These are phyloP conservation scores for Cladosporium sp. DNA, from an alignment of 2,329 filamentous ascomycete genomes.

Conservation along the genomic window DNA sequence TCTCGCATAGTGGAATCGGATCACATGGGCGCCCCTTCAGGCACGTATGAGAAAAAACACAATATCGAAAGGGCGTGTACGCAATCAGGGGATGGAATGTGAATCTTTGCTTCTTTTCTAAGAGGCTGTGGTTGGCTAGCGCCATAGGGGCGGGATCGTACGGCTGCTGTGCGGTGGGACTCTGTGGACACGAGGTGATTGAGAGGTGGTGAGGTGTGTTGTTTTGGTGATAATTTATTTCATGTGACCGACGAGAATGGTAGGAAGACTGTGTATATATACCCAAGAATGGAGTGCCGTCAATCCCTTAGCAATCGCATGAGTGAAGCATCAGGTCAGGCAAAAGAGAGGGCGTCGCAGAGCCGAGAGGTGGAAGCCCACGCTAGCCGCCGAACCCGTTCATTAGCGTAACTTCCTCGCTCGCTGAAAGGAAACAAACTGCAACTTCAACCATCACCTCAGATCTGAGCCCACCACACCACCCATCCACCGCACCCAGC, in stretches of 20 bases:
- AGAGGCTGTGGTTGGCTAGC: conserved; percentile 15
- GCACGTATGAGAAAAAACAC: background rate
- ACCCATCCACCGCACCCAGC: background rate
- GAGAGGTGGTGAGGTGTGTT: background rate
- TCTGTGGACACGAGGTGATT: background rate
- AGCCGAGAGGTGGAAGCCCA: background rate
- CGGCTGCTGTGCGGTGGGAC: conserved; percentile 6
- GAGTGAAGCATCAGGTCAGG: background rate
- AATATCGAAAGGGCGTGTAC: background rate
- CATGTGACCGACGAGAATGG: background rate
- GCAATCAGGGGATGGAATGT: conserved; percentile 18
- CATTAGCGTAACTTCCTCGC: conserved; percentile 3
- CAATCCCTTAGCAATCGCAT: background rate
- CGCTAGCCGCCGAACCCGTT: conserved; percentile 7
- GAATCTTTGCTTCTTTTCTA: conserved; percentile 10
- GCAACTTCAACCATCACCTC: conserved; percentile 15
- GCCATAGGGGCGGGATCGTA: background rate
- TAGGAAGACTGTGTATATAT: background rate
- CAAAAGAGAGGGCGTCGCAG: background rate
- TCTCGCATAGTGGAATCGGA: background rate
- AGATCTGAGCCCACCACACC: conserved; percentile 2
- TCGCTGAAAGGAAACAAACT: conserved; percentile 6
- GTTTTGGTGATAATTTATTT: background rate
- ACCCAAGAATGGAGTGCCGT: no score
- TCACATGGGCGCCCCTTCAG: background rate